Conservation (phyloP, 2,329 filamentous ascomycete genomes). For the Dactylellina sp. region DNA sequence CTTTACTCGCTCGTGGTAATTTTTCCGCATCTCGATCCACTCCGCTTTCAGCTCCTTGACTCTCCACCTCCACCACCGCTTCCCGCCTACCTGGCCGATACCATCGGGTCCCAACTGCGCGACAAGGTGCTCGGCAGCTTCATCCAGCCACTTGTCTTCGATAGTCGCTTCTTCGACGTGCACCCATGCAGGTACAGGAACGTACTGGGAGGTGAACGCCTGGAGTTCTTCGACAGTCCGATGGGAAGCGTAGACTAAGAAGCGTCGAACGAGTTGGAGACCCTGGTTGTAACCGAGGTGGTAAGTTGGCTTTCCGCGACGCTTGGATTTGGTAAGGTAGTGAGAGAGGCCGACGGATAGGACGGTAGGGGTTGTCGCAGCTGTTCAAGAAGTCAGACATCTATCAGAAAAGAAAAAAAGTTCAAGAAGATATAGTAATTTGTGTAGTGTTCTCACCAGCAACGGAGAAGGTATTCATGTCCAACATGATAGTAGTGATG, state of each 20-base stretch:
- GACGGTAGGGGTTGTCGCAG: slow-evolving; percentile 87
- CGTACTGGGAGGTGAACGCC: slow-evolving; percentile 89
- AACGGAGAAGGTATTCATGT: slow-evolving; percentile 78
- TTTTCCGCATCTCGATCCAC: slow-evolving; percentile 94
- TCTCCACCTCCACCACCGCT: slow-evolving; percentile 83
- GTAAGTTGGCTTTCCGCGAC: slow-evolving; percentile 82
- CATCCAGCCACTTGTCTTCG: slow-evolving; percentile 72
- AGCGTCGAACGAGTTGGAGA: slow-evolving; percentile 84
- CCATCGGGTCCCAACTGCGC: slow-evolving; percentile 82
- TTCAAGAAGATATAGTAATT: not conserved
- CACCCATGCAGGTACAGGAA: slow-evolving; percentile 89
- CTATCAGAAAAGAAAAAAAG: not conserved
- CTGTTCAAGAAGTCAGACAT: slow-evolving; percentile 4
- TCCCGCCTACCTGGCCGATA: slow-evolving; percentile 79
- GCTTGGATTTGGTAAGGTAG: slow-evolving; percentile 85
- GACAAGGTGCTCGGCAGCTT: slow-evolving; percentile 75
- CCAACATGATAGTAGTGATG: slow-evolving; percentile 65
- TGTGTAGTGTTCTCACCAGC: slow-evolving; percentile 64
- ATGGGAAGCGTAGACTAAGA: slow-evolving; percentile 84
- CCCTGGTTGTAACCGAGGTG: slow-evolving; percentile 96
- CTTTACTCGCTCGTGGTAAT: slow-evolving; percentile 79
- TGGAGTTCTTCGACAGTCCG: slow-evolving; percentile 95
- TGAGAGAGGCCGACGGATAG: slow-evolving; percentile 88
- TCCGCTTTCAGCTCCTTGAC: slow-evolving; percentile 79
- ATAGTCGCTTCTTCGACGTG: slow-evolving; percentile 78